Evolutionary conservation across 768 basidiomycete genomes (phyloP).

Genomic region (Tylopilus subfusipes): DNA sequence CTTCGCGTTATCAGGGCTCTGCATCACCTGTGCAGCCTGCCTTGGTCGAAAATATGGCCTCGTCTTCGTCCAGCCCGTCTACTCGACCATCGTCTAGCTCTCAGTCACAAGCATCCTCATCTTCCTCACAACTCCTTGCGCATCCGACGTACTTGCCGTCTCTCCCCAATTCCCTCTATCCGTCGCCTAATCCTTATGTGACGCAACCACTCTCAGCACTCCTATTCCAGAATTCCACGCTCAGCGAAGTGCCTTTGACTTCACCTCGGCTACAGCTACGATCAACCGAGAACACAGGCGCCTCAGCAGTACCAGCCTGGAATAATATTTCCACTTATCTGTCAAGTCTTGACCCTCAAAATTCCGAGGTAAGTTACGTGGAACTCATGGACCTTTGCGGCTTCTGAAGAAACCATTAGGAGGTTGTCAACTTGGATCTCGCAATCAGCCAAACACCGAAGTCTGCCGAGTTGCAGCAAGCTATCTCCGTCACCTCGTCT

Average conservation of each 20-base stretch:
- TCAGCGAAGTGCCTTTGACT: background rate
- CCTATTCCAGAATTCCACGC: conserved; percentile 1
- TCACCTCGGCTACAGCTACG: conserved; percentile 3
- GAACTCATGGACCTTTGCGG: background rate
- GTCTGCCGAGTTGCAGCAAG: conserved; percentile 2
- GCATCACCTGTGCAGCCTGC: conserved; percentile 9
- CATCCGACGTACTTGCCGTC: background rate
- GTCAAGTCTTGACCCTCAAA: background rate
- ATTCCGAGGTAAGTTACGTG: conserved; percentile 11
- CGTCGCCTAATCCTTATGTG: conserved; percentile 9
- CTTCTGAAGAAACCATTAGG: conserved; percentile 3
- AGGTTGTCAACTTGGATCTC: conserved; percentile 14
- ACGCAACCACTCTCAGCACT: conserved; percentile 4
- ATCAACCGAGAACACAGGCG: background rate
- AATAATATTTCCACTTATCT: conserved; percentile 1
- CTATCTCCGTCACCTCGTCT: background rate
- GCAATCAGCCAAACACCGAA: conserved; percentile 10
- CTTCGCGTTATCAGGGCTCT: conserved; percentile 24
- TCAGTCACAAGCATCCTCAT: conserved; percentile 19
- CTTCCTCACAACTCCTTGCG: conserved; percentile 8
- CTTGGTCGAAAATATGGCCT: background rate
- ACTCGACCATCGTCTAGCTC: conserved; percentile 7
- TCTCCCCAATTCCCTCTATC: conserved; percentile 11
- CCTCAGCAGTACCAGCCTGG: conserved; percentile 8
- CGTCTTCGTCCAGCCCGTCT: conserved; percentile 15